Percentiles rank a stretch among this genome's conserved stretches.
phyloP scores from a whole-genome alignment of 306 rosid species.

The Castanea sativa region DNA sequence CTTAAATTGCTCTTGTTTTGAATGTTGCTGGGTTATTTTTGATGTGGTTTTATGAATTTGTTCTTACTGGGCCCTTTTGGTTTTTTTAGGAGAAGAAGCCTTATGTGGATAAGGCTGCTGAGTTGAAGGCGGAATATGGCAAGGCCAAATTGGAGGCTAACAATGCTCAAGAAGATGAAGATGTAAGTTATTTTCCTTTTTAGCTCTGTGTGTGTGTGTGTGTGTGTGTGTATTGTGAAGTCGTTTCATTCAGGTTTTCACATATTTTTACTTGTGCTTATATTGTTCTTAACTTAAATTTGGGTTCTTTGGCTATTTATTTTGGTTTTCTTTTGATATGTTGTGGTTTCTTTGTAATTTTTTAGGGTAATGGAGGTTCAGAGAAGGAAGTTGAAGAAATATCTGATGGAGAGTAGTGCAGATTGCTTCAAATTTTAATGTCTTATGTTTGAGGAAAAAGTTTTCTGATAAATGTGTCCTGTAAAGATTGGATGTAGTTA shows the following conservation, averaged over 20 bases:
- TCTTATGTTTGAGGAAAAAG: background rate
- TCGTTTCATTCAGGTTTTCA: too few species aligned
- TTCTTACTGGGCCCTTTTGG: background rate
- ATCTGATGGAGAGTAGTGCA: conserved; percentile 56
- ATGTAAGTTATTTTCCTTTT: conserved; percentile 29
- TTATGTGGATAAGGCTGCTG: conserved; percentile 64
- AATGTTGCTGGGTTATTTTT: background rate
- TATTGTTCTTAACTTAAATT: background rate
- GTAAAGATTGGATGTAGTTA: conserved; percentile 24
- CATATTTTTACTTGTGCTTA: too few species aligned
- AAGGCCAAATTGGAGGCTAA: conserved; percentile 43
- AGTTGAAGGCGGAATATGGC: conserved; percentile 66
- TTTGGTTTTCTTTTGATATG: background rate
- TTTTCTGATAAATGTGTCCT: background rate
- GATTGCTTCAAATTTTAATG: background rate
- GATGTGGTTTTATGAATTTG: background rate
- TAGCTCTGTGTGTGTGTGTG: too few species aligned
- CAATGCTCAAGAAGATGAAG: conserved; percentile 47
- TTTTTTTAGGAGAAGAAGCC: conserved; percentile 68
- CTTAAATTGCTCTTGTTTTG: background rate
- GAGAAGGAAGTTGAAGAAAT: conserved; percentile 40
- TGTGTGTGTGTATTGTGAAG: too few species aligned
- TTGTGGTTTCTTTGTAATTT: background rate
- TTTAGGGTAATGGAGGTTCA: conserved; percentile 45
- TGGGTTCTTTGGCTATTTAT: background rate